Base-by-base conservation (phyloP, 108 stramenopile genomes). In the Skeletonema tropicum region DNA sequence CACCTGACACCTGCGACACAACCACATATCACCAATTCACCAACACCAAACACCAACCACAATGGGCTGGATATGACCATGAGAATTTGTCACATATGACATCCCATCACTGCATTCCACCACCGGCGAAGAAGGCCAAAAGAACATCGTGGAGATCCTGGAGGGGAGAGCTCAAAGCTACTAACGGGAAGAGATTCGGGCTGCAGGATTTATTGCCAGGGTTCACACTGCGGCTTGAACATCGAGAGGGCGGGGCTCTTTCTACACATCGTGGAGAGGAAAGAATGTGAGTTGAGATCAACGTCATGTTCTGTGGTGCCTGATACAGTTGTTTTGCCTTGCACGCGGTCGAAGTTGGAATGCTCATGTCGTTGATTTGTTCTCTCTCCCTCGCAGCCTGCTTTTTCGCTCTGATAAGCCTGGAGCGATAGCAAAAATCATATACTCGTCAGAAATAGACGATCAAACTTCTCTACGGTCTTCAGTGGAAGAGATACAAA, bases 351-450 rank as follows among this genome's bases (percentile, higher is more conserved):
- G 26, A 29, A 29, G 26, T 45, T 11, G 42, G 5, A 35, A 45
- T 4, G 3, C 42, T 45, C 11, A 45, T 3, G 15, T 11, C 5
- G 42, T n/a, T 45, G 42, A n/a, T 15, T 15, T n/a, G 3, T 5
- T n/a, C 42, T 45, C 15, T n/a, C 42, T 15, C 42, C 42, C 15
- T 15, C 68, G 85, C 31, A 76, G 89, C 12, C 66, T 91, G 6
- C 39, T 91, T 5, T 89, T 87, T 70, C 86, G 84, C 17, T 87
- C 86, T 13, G 86, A 89, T 74, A 78, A 64, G 26, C 60, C 82
- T 21, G 88, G 88, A 17, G 85, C 85, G 13, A 79, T 89, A 64
- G 90, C 83, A 21, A 92, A 89, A 59, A 73, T 92, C 55, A 76
- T 92, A 60, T 92, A 85, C 59, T 89, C 88, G 4, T 76, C 72